These are phyloP conservation scores for Blastomyces emzantsi DNA, from an alignment of 2,329 filamentous ascomycete genomes.

Conservation along the genomic window DNA sequence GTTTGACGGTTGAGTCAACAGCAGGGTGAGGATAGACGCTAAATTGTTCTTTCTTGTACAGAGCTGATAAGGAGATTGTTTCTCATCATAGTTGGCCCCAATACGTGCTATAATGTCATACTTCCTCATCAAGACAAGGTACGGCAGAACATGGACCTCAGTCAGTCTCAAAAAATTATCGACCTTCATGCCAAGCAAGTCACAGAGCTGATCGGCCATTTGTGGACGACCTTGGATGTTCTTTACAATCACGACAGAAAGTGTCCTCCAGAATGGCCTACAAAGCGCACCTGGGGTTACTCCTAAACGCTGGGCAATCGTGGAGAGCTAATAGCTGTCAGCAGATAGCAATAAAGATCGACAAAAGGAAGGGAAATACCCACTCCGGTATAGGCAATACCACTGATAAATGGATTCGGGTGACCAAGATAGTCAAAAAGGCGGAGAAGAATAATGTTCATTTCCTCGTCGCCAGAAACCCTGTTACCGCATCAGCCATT, in stretches of 20 bases:
- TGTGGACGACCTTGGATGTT: slow-evolving; percentile 75
- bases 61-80: slow-evolving; percentile 50
- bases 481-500: slow-evolving; percentile 29
- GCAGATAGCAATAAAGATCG: slow-evolving; percentile 7
- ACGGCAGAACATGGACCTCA: slow-evolving; percentile 69
- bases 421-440: slow-evolving; percentile 83
- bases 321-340: slow-evolving; percentile 46
- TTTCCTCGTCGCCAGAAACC: slow-evolving; percentile 66
- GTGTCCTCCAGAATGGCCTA: slow-evolving; percentile 76
- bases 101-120: slow-evolving; percentile 72
- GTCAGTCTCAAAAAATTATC: slow-evolving; percentile 65
- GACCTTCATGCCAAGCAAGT: slow-evolving; percentile 67
- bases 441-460: slow-evolving; percentile 75
- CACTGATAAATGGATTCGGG: slow-evolving; percentile 67
- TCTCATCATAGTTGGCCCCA: slow-evolving; percentile 55
- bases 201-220: slow-evolving; percentile 68
- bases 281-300: slow-evolving; percentile 61
- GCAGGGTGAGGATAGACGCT: slow-evolving; percentile 48
- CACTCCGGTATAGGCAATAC: slow-evolving; percentile 75
- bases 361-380: slow-evolving; percentile 15
- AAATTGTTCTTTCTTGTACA: slow-evolving; percentile 52
- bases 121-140: slow-evolving; percentile 70
- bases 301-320: slow-evolving; percentile 57
- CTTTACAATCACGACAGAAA: slow-evolving; percentile 74
- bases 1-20: slow-evolving; percentile 52